phyloP scores from a whole-genome alignment of 371 early-diverging fungal genomes.

The Rhizopus microsporus region DNA sequence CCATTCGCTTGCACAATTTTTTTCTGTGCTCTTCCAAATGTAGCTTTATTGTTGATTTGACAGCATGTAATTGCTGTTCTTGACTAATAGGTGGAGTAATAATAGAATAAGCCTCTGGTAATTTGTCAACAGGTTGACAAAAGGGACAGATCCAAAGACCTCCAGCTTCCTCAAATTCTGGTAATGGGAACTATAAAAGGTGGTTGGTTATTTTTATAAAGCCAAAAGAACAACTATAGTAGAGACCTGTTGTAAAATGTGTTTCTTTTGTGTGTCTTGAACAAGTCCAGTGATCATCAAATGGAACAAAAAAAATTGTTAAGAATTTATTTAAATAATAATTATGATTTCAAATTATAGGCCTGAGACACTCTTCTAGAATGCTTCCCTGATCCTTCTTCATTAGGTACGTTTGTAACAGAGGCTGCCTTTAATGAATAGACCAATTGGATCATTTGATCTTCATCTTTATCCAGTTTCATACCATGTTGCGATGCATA shows the following conservation, averaged over 20 bases:
- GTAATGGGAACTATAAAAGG: neutral
- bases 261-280: conserved; percentile 2
- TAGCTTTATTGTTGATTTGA: conserved; percentile 8
- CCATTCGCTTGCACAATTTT: conserved; percentile 6
- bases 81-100: conserved; percentile 5
- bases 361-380: conserved; percentile 47
- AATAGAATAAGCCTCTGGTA: conserved; percentile 6
- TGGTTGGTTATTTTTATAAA: neutral
- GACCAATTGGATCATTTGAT: conserved; percentile 57
- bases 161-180: conserved; percentile 1
- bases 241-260: neutral
- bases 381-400: conserved; percentile 29
- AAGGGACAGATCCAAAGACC: conserved; percentile 18
- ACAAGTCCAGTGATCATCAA: neutral
- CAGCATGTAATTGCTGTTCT: neutral
- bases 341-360: conserved; percentile 35
- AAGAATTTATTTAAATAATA: neutral
- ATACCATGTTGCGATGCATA: conserved; percentile 52
- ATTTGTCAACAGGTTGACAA: conserved; percentile 8
- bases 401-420: conserved; percentile 10
- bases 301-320: neutral
- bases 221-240: neutral
- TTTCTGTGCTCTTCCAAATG: conserved; percentile 22
- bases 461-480: conserved; percentile 42
- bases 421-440: conserved; percentile 45